Base-by-base conservation (phyloP, 2,329 filamentous ascomycete species). In the Lachnellula arida region DNA sequence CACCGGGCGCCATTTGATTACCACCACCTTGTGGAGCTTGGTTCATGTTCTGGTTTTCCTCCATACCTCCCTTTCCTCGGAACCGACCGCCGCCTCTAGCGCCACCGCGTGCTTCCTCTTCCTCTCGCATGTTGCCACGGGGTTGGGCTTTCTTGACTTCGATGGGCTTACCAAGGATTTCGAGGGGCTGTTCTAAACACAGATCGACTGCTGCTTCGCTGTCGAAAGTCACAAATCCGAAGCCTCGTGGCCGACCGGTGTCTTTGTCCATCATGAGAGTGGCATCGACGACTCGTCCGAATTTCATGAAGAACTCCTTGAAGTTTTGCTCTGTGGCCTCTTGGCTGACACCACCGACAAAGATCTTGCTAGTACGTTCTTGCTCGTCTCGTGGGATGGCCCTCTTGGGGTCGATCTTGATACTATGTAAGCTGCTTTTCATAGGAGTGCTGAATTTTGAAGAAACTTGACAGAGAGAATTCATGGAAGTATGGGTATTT, bases 201-300 rank as follows among this genome's bases (percentile, higher is more conserved):
- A 89, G 88, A 62, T 99, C 94, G 46, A 99, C 94, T 17, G 94
- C 94, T 15, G 90, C 86, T 68, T 99, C 94, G 63, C 87, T 95
- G 74, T 99, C 94, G 66, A 99, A 99, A 0, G 94, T 99, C 52
- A 99, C 94, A 72, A 99, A 99, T 14, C 94, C 94, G 68, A 99
- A 99, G 1, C 94, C 94, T 69, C 94, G 83, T 2, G 94, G 94
- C 42, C 94, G 85, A n/a, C 94, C 94, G 0, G 94, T 99, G 72
- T 99, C 94, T 75, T 99, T 99, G 72, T 99, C 94, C 86, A 99
- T 99, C 94, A 99, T 99, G 2, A 99, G 84, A 0, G 94, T 99
- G 2, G 94, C 94, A 74, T 99, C 94, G 40, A 99, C 87, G 19
- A 99, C 94, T 59, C 93, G 87, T 28, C 94, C 94, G 67, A 97